Base-by-base conservation (phyloP, 1,139 yeast species). In the Geotrichum carabidarum region DNA sequence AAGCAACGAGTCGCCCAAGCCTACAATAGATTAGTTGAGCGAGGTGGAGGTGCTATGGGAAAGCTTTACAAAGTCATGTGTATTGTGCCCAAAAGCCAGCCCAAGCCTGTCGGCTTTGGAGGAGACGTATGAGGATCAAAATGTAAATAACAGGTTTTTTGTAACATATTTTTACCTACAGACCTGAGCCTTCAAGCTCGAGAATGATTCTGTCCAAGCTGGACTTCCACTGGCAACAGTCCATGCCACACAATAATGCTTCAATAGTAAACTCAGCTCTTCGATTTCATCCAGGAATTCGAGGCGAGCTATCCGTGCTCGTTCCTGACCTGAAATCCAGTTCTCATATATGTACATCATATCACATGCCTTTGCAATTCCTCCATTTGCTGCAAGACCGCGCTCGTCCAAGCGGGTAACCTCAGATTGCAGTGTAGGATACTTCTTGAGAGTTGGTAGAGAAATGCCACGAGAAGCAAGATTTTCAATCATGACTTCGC, bases 261-360 rank as follows among this genome's bases (percentile, higher is more conserved):
- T 77, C 59, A 88, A 79, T 56, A 93, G 74, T 44, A 93, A 72
- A 60, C 76, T 74, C 63, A 93, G 76, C 66, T 93, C 99, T 70
- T 93, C 99, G 12, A 89, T 72, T 68, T 93, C 99, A 70, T 93
- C 99, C 41, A 93, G 74, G 62, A 90, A 75, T 66, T 93, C 98
- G 50, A 91, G 74, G 34, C 72, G 67, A 54, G 80, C 77, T 1
- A 90, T 76, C 37, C 95, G 70, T 15, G 63, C 63, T 49, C 73
- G 68, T 49, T 86, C 95, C 0, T 65, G 66, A 0, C 55, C 59
- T 4, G 69, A 60, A 0, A 85, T 69, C 85, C 91, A 83, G 50
- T 77, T 73, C 15, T 82, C 80, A 37, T 82, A 81, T 9, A 86
- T 73, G 56, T 71, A 77, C 66, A 83, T 78, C 74, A 90, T 76